A percentile compares a stretch with the other conserved stretches of the same genome.
phyloP scores from a whole-genome alignment of 441 rosid genomes.

The Pelargonium australe region DNA sequence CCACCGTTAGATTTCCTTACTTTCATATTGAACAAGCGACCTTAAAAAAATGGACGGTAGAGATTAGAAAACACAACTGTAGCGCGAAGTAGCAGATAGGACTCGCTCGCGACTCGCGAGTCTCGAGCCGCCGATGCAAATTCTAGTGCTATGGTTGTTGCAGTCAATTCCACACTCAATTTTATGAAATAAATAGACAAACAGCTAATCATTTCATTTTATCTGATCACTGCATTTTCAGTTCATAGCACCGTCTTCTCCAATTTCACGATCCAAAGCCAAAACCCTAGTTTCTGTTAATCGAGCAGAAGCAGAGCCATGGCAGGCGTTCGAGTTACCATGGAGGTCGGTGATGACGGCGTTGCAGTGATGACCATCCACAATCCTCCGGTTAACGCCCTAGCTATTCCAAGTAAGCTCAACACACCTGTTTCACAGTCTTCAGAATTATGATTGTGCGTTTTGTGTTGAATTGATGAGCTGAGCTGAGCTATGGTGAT shows the following conservation, averaged over 20 bases:
- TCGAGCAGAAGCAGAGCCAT: constrained; percentile 27
- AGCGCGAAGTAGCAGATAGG: background rate
- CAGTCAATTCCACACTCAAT: background rate
- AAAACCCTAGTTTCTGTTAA: too few relatives aligned
- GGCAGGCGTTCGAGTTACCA: constrained; percentile 48
- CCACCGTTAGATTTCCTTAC: too few relatives aligned
- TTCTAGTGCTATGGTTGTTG: background rate
- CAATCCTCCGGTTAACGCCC: constrained; percentile 89
- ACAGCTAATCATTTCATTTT: too few relatives aligned
- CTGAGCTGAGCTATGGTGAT: constrained; percentile 7
- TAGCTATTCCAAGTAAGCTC: constrained; percentile 61
- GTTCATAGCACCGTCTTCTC: background rate
- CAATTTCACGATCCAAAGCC: background rate
- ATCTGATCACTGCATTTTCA: background rate
- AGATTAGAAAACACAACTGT: background rate
- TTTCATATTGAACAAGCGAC: too few relatives aligned
- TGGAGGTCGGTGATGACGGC: constrained; percentile 83
- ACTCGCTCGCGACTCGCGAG: background rate
- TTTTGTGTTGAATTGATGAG: background rate
- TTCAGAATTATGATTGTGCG: background rate
- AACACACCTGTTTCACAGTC: background rate
- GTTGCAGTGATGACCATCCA: constrained; percentile 75
- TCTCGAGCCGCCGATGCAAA: background rate
- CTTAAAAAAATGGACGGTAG: background rate
- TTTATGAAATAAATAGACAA: background rate